phyloP scores from a whole-genome alignment of 306 rosid species.

The Canavalia ensiformis region DNA sequence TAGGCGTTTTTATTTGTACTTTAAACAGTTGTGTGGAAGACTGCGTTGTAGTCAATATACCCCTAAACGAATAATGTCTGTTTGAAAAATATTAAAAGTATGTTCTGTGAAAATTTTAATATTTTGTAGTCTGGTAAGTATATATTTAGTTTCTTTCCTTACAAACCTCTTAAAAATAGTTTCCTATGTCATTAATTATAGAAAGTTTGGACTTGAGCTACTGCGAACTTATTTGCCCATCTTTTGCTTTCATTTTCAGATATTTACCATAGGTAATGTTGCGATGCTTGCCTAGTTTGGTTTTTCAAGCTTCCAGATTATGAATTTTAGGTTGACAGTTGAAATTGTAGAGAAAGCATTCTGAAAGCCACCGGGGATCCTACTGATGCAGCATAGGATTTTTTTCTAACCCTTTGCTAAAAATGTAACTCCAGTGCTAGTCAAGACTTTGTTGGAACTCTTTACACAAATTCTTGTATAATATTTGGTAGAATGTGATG shows the following conservation, averaged over 20 bases:
- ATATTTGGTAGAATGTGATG: too few relatives aligned
- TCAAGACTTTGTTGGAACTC: too few relatives aligned
- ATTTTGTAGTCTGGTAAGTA: not conserved
- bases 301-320: too few relatives aligned
- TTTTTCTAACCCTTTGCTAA: too few relatives aligned
- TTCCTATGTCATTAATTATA: not conserved
- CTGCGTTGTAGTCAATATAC: not conserved
- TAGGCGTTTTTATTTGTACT: not conserved
- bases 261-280: conserved; percentile 51
- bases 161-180: not conserved
- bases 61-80: not conserved
- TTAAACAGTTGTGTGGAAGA: not conserved
- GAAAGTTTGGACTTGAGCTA: not conserved
- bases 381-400: too few relatives aligned
- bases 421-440: too few relatives aligned
- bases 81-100: not conserved
- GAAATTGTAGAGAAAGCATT: too few relatives aligned
- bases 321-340: too few relatives aligned
- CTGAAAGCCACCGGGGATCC: too few relatives aligned
- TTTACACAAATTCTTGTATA: too few relatives aligned
- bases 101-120: conserved; percentile 8
- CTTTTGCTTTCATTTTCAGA: conserved; percentile 33
- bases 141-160: conserved; percentile 5
- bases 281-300: too few relatives aligned
- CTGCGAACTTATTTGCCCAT: conserved; percentile 4